Percentiles rank a stretch among this genome's conserved stretches.
These are phyloP conservation scores for Zygoascus biomembranicola DNA, from an alignment of 805 yeast species.

Conservation along the genomic window DNA sequence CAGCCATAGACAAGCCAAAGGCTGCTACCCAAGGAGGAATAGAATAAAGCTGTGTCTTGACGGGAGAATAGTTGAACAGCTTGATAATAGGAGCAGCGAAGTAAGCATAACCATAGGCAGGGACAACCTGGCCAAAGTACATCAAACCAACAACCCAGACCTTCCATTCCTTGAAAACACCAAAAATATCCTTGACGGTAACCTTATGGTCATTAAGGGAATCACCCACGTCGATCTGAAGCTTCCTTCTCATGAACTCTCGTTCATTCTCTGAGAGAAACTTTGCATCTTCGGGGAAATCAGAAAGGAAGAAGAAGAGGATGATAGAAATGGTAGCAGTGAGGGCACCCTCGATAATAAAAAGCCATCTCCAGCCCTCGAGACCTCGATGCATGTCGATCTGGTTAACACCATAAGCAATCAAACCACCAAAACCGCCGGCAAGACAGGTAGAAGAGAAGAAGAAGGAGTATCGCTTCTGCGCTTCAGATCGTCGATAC, in stretches of 20 bases:
- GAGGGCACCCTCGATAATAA: constrained; percentile 41
- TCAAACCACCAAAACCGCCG: constrained; percentile 71
- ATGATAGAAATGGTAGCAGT: constrained; percentile 29
- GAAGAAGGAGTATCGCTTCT: constrained; percentile 59
- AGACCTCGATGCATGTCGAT: constrained; percentile 39
- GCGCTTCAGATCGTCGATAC: constrained; percentile 57
- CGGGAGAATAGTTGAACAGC: constrained; percentile 56
- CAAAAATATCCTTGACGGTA: constrained; percentile 37
- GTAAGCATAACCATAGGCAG: constrained; percentile 70
- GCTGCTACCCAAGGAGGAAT: constrained; percentile 82
- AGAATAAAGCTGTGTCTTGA: constrained; percentile 68
- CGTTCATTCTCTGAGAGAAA: constrained; percentile 46
- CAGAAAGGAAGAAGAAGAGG: constrained; percentile 46
- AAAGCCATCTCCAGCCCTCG: constrained; percentile 50
- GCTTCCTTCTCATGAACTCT: constrained; percentile 48
- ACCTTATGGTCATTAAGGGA: constrained; percentile 44
- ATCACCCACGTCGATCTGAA: constrained; percentile 44
- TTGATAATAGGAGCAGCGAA: constrained; percentile 62
- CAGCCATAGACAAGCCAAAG: constrained; percentile 53
- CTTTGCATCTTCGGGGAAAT: constrained; percentile 63
- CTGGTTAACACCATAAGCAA: constrained; percentile 55
- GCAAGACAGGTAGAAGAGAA: constrained; percentile 66
- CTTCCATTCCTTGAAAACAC: constrained; percentile 52
- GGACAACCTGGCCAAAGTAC: constrained; percentile 59
- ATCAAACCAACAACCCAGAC: constrained; percentile 50